Conservation (phyloP, 805 yeast species). For the Candida glaebosa region DNA sequence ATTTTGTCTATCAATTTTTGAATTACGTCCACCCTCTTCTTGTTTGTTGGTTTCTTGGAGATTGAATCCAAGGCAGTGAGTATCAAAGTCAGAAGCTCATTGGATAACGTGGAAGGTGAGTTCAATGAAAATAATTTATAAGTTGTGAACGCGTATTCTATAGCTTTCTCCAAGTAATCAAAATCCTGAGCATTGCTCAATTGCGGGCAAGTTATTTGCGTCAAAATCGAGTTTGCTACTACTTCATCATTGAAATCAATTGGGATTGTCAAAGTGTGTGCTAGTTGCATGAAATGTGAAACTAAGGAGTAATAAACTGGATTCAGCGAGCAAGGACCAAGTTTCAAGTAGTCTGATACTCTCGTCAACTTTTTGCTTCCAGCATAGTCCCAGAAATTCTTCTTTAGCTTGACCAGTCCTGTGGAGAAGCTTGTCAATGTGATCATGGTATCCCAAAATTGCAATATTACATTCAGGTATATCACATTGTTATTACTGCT, state of each 20-base stretch:
- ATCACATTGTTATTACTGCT: slow-evolving; percentile 33
- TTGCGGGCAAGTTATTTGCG: slow-evolving; percentile 15
- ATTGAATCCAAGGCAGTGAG: slow-evolving; percentile 3
- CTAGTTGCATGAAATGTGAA: slow-evolving; percentile 18
- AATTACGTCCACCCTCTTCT: background rate
- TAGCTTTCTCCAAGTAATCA: slow-evolving; percentile 16
- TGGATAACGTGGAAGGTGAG: background rate
- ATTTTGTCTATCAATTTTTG: slow-evolving; percentile 4
- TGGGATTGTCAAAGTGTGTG: slow-evolving; percentile 2
- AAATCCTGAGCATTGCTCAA: slow-evolving; percentile 13
- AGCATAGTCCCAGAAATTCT: slow-evolving; percentile 50
- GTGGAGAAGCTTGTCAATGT: slow-evolving; percentile 30
- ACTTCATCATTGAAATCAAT: slow-evolving; percentile 6
- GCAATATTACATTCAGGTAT: slow-evolving; percentile 45
- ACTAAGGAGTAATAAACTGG: slow-evolving; percentile 44
- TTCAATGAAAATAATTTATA: slow-evolving; percentile 8
- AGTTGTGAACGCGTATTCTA: slow-evolving; percentile 16
- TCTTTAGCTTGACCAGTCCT: slow-evolving; percentile 32
- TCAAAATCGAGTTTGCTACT: slow-evolving; percentile 5
- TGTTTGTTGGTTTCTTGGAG: background rate
- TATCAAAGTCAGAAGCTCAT: background rate
- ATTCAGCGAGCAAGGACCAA: slow-evolving; percentile 54
- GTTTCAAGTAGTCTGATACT: slow-evolving; percentile 42
- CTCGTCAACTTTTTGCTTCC: slow-evolving; percentile 42
- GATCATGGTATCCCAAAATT: slow-evolving; percentile 47